These are phyloP conservation scores for Microdochium paspali DNA, from an alignment of 2,329 filamentous ascomycete genomes.

Conservation along the genomic window DNA sequence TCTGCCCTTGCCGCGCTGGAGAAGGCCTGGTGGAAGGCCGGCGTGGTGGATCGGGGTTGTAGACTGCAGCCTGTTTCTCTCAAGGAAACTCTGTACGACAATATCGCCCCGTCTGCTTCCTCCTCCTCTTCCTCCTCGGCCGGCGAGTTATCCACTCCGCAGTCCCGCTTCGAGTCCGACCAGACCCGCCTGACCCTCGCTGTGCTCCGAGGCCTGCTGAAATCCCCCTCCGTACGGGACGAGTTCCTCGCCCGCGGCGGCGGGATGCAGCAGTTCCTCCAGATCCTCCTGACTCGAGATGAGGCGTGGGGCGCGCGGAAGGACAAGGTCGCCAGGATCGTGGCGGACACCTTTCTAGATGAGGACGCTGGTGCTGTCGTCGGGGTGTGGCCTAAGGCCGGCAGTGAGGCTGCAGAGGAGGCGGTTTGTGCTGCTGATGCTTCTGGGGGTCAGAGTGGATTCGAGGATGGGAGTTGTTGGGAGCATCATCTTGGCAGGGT, in stretches of 20 bases:
- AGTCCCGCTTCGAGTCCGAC: slow-evolving; percentile 1
- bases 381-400: slow-evolving; percentile 42
- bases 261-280: slow-evolving; percentile 45
- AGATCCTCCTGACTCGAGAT: slow-evolving; percentile 38
- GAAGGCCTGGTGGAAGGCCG: slow-evolving; percentile 29
- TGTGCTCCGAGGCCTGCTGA: slow-evolving; percentile 47
- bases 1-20: slow-evolving; percentile 44
- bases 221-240: slow-evolving; percentile 37
- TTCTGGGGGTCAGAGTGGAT: slow-evolving; percentile 23
- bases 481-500: slow-evolving; percentile 37
- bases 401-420: slow-evolving; percentile 4
- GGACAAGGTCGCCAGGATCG: slow-evolving; percentile 45
- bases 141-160: neutral
- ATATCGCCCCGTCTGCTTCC: slow-evolving; percentile 18
- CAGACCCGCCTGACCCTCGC: slow-evolving; percentile 23
- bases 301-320: slow-evolving; percentile 39
- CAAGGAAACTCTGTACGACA: slow-evolving; percentile 29
- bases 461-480: slow-evolving; percentile 45
- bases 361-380: slow-evolving; percentile 49
- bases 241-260: slow-evolving; percentile 43
- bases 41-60: slow-evolving; percentile 29
- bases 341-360: slow-evolving; percentile 59
- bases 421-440: slow-evolving; percentile 21
- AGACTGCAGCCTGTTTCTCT: slow-evolving; percentile 12
- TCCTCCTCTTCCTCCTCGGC: neutral